Percentiles rank a stretch among this genome's conserved stretches.
These are phyloP conservation scores for Musa beccarii DNA, from an alignment of 176 grass and related monocot species.

Conservation along the genomic window DNA sequence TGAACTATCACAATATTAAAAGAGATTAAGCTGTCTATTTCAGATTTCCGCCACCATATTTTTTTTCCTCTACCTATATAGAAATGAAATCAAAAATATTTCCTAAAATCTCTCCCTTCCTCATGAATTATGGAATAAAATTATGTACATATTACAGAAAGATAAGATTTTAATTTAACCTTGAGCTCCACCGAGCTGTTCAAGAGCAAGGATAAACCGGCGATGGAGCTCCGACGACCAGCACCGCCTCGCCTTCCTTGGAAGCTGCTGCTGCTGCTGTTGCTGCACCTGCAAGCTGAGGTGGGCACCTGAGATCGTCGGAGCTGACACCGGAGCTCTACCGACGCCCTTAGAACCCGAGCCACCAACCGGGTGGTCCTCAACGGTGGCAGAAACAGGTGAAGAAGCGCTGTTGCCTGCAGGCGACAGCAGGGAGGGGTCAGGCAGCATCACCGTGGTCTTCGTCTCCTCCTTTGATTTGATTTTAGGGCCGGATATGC, in stretches of 20 bases:
- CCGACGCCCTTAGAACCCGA: neutral
- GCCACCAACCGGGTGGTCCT: constrained; percentile 9
- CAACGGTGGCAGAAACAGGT: constrained; percentile 10
- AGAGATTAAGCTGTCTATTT: too few relatives aligned
- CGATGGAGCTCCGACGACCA: constrained; percentile 92
- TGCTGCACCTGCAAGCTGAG: constrained; percentile 34
- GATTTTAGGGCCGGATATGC: constrained; percentile 11
- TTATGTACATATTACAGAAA: constrained; percentile 1
- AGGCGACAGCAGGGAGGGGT: constrained; percentile 21
- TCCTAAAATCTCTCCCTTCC: neutral
- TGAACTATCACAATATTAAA: too few relatives aligned
- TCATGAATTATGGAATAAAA: neutral
- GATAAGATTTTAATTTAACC: constrained; percentile 32
- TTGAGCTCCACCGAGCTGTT: constrained; percentile 81
- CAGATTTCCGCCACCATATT: too few relatives aligned
- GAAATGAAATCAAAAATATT: neutral
- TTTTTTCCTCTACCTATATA: neutral
- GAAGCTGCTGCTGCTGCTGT: constrained; percentile 33
- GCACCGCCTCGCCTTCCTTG: constrained; percentile 81
- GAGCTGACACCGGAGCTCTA: constrained; percentile 5
- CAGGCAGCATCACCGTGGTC: neutral
- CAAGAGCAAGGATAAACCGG: constrained; percentile 56
- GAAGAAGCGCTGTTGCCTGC: neutral
- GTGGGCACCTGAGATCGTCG: constrained; percentile 12
- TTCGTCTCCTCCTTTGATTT: constrained; percentile 27